A percentile compares a stretch with the other conserved stretches of the same genome.
phyloP scores from a whole-genome alignment of 2,329 filamentous ascomycete species.

The Penicillium frequentans region DNA sequence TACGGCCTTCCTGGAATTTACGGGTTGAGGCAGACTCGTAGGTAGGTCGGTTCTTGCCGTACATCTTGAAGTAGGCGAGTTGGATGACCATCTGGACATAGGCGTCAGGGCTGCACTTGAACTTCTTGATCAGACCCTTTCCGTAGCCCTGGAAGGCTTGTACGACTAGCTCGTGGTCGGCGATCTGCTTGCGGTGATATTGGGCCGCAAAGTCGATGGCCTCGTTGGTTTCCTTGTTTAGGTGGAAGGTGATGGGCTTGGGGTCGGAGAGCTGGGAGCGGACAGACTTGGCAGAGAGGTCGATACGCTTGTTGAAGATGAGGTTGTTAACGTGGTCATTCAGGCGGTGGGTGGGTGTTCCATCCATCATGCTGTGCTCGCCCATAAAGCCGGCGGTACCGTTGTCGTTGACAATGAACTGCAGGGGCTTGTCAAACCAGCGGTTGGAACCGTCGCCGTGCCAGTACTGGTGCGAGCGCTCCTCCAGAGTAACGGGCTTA shows the following conservation, averaged over 20 bases:
- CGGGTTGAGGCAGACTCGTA: conserved; percentile 96
- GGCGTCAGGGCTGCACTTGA: conserved; percentile 95
- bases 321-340: conserved; percentile 92
- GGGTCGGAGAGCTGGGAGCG: conserved; percentile 86
- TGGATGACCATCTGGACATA: conserved; percentile 99
- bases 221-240: conserved; percentile 70
- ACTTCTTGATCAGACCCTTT: conserved; percentile 98
- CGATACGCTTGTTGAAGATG: conserved; percentile 92
- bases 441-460: conserved; percentile 94
- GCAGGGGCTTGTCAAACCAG: conserved; percentile 97
- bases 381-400: conserved; percentile 97
- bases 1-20: conserved; percentile 93
- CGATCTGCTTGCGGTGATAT: conserved; percentile 80
- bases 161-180: conserved; percentile 84
- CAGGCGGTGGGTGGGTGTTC: conserved; percentile 90
- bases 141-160: conserved; percentile 97
- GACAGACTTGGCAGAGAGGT: conserved; percentile 74
- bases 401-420: conserved; percentile 98
- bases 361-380: conserved; percentile 99
- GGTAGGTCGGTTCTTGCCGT: conserved; percentile 93
- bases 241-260: conserved; percentile 71
- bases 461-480: conserved; percentile 96
- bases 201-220: conserved; percentile 76
- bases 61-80: conserved; percentile 98
- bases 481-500: conserved; percentile 86